Conservation (phyloP, 2,329 filamentous ascomycete genomes). For the Botrytis hyacinthi region DNA sequence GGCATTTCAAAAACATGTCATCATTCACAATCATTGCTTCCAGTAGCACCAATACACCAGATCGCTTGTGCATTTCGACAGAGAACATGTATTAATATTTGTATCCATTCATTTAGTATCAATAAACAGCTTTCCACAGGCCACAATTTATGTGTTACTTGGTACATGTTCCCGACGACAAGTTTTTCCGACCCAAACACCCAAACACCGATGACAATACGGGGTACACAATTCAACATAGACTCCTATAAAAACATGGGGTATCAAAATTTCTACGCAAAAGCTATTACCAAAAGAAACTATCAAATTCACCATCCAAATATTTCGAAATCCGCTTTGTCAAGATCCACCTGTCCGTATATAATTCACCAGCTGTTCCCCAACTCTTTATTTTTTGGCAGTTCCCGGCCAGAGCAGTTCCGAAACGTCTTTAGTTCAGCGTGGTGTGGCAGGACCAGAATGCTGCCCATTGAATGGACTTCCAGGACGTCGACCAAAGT, state of each 20-base stretch:
- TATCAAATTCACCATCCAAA: background rate
- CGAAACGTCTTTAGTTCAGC: no score
- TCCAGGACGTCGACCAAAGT: no score
- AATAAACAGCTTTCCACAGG: background rate
- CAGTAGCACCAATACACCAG: background rate
- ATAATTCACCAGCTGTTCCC: no score
- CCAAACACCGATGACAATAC: background rate
- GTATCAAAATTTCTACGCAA: background rate
- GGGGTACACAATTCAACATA: background rate
- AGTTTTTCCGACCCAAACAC: background rate
- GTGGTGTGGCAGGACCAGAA: background rate
- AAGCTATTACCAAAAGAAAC: background rate
- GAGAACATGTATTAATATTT: background rate
- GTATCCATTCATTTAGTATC: background rate
- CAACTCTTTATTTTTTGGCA: no score
- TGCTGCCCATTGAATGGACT: background rate
- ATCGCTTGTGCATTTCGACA: fast-evolving
- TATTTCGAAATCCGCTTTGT: background rate
- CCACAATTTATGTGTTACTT: background rate
- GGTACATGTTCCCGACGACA: background rate
- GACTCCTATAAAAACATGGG: background rate
- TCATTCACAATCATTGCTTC: background rate
- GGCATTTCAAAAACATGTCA: background rate
- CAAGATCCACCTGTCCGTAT: no score
- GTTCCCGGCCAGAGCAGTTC: no score